phyloP scores from a whole-genome alignment of 352 stramenopile genomes.

The Aphanomyces cochlioides region DNA sequence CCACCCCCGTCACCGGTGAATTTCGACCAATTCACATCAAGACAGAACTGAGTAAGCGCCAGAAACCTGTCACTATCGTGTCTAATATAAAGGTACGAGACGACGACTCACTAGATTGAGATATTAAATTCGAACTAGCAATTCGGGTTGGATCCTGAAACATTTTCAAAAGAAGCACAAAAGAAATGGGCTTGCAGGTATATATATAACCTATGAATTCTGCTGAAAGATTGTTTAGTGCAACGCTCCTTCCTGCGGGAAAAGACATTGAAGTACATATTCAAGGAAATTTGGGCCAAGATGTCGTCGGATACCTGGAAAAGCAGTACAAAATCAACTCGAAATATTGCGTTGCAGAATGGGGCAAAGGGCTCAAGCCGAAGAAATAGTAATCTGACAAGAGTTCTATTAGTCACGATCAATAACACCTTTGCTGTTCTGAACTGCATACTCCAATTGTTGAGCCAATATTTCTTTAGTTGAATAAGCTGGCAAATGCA shows the following conservation, averaged over 20 bases:
- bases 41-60: conserved; percentile 62
- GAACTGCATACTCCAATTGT: conserved; percentile 68
- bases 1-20: conserved; percentile 53
- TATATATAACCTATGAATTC: too few relatives aligned
- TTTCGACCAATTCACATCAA: conserved; percentile 63
- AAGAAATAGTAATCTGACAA: conserved; percentile 51
- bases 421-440: conserved; percentile 78
- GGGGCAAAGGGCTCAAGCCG: conserved; percentile 74
- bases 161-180: conserved; percentile 72
- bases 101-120: not conserved
- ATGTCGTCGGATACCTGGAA: conserved; percentile 60
- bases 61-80: conserved; percentile 63
- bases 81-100: conserved; percentile 46
- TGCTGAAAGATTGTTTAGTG: conserved; percentile 28
- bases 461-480: conserved; percentile 55
- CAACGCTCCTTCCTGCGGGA: conserved; percentile 47
- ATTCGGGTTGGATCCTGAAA: conserved; percentile 67
- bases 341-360: conserved; percentile 67
- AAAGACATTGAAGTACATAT: conserved; percentile 71
- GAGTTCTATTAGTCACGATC: conserved; percentile 56
- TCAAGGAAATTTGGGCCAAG: conserved; percentile 76
- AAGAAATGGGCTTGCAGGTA: conserved; percentile 77
- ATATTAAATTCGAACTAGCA: conserved; percentile 34
- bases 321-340: conserved; percentile 62
- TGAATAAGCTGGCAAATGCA: conserved; percentile 79